Evolutionary conservation across 202 grass and related monocot species (phyloP), one percentile per base, ranked within the genome.

Genomic region (Carex arenaria): DNA sequence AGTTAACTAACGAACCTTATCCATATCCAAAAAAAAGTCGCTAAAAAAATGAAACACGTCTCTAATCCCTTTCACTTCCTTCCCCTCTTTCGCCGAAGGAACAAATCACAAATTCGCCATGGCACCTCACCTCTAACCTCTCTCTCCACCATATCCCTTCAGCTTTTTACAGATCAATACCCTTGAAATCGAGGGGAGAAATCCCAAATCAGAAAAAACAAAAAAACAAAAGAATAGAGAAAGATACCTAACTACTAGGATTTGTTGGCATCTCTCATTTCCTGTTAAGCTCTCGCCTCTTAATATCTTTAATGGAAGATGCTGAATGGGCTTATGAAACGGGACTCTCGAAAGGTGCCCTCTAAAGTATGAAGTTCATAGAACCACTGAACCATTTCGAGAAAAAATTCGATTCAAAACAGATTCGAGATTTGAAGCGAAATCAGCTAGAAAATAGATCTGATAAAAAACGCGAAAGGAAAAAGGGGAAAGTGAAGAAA

Each of bases 251-350:
- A 2, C 10, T 60, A 47, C 55, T 32, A 57, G 75, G 51, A 53
- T 79, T 55, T 60, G 75, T 36, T 28, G 14, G 19, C 11, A 53
- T 56, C 53, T 85, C 79, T 83, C 51, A 54, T 59, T 42, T 64
- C 78, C 87, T 67, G 15, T 26, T 26, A 80, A 0, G 45, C 30
- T 68, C 84, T 81, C 62, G 51, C 76, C 84, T 88, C 34, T 80
- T 83, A 54, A 68, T 84, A 81, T 57, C 65, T 49, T 67, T 26
- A 20, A 61, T 79, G 60, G 59, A 83, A 80, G 54, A 97, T 97
- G 94, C 88, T 97, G 49, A 97, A 94, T 87, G 93, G 89, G 89
- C 91, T 94, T 85, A 97, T 97, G 83, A 97, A 97, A 85, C 91
- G 94, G 60, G 88, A 89, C 2, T 26, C 10, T 45, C 91, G 91